Evolutionary conservation across 352 stramenopile genomes (phyloP).

Genomic region (Globisporangium cystogenes): DNA sequence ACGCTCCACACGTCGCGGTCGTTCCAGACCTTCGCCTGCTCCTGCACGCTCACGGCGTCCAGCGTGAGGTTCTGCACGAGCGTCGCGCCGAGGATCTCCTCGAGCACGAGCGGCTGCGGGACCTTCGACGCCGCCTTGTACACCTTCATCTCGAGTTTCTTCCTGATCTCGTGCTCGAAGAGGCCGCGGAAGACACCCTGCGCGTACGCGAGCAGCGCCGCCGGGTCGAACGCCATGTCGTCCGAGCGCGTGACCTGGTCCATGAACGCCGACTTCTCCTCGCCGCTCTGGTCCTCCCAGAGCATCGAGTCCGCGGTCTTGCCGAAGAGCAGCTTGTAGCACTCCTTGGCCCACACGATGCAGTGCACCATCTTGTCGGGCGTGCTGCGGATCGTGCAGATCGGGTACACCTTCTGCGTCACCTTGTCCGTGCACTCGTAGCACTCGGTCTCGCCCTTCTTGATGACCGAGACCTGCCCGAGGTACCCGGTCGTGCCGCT

Average conservation of each 20-base stretch:
- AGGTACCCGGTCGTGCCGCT: constrained; percentile 98
- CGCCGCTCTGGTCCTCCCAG: constrained; percentile 80
- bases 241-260: constrained; percentile 44
- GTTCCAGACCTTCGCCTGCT: constrained; percentile 54
- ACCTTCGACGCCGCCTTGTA: constrained; percentile 95
- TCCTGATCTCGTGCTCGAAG: constrained; percentile 95
- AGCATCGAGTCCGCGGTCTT: constrained; percentile 93
- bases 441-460: constrained; percentile 96
- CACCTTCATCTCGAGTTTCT: constrained; percentile 93
- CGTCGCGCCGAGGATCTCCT: constrained; percentile 42
- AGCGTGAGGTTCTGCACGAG: constrained; percentile 34
- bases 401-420: constrained; percentile 98
- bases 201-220: constrained; percentile 58
- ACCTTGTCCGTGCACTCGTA: constrained; percentile 98
- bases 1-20: constrained; percentile 86
- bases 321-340: constrained; percentile 85
- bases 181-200: constrained; percentile 81
- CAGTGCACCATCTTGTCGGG: constrained; percentile 99
- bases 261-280: constrained; percentile 88
- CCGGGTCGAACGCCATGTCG: constrained; percentile 34
- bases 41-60: constrained; percentile 11
- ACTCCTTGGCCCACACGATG: constrained; percentile 98
- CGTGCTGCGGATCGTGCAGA: constrained; percentile 99
- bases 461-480: constrained; percentile 97
- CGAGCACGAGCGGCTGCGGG: constrained; percentile 73